Conservation (phyloP, 1,284 basidiomycete genomes). For the Tilletia horrida region DNA sequence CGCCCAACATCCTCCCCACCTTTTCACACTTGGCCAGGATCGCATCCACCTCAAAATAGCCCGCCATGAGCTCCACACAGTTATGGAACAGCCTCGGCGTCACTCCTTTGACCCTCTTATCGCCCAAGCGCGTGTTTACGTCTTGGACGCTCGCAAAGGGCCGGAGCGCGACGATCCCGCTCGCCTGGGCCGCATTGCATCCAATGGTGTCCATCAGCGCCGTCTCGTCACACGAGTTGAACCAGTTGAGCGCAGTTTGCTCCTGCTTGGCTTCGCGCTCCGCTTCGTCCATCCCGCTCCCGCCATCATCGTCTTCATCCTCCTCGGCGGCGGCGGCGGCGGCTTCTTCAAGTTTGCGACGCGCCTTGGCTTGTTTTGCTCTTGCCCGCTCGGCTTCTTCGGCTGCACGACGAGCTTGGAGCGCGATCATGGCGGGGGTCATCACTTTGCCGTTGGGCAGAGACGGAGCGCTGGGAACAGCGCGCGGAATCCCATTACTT, state of each 20-base stretch:
- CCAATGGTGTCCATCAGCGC: slow-evolving; percentile 85
- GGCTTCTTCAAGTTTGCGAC: slow-evolving; percentile 7
- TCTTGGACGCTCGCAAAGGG: slow-evolving; percentile 79
- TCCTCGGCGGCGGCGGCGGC: background rate
- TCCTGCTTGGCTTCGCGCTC: slow-evolving; percentile 40
- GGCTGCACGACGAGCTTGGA: slow-evolving; percentile 8
- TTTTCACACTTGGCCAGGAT: slow-evolving; percentile 83
- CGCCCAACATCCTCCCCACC: slow-evolving; percentile 66
- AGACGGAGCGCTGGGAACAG: too few species aligned
- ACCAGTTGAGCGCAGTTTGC: slow-evolving; percentile 63
- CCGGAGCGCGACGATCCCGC: slow-evolving; percentile 72
- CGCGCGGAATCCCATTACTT: background rate
- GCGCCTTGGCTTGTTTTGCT: background rate
- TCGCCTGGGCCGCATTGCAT: slow-evolving; percentile 77
- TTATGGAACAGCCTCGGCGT: slow-evolving; percentile 86
- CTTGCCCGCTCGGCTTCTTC: slow-evolving; percentile 11
- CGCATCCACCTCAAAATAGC: slow-evolving; percentile 84
- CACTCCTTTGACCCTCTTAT: slow-evolving; percentile 86
- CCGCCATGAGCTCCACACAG: slow-evolving; percentile 76
- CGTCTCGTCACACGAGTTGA: slow-evolving; percentile 72
- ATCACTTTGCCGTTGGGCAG: too few species aligned
- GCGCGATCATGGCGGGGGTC: background rate
- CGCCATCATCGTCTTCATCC: slow-evolving; percentile 1
- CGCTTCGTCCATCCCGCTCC: slow-evolving; percentile 16
- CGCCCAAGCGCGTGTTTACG: slow-evolving; percentile 60